Evolutionary conservation across 495 filamentous ascomycete genomes (phyloP).

Genomic region (Penicillium cinerascens): DNA sequence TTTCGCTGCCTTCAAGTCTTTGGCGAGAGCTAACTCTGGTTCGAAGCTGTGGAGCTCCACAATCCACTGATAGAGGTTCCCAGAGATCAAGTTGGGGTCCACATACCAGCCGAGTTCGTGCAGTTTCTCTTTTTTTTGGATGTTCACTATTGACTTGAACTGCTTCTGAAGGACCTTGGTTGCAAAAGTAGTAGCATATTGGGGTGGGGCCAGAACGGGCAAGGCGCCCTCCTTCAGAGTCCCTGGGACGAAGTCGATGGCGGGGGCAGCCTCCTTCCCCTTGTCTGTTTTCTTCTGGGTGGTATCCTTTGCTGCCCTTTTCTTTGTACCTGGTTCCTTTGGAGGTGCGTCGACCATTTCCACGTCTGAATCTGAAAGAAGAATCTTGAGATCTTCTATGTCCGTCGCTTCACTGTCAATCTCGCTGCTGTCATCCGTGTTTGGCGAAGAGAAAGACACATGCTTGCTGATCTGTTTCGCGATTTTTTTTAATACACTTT

Average conservation of each 20-base stretch:
- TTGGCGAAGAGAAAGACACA: background rate
- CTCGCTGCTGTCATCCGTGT: constrained; percentile 8
- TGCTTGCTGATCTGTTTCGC: background rate
- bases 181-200: constrained; percentile 63
- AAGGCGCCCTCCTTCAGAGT: constrained; percentile 54
- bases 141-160: constrained; percentile 55
- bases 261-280: background rate
- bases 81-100: constrained; percentile 47
- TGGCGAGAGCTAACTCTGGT: constrained; percentile 59
- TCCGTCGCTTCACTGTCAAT: constrained; percentile 19
- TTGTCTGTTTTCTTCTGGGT: too few species aligned
- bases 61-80: constrained; percentile 90
- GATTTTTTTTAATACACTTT: too few species aligned
- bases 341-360: background rate
- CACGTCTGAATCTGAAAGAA: constrained; percentile 17
- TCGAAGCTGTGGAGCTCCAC: constrained; percentile 88
- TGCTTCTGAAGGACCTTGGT: constrained; percentile 62
- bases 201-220: constrained; percentile 57
- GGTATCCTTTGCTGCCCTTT: too few species aligned
- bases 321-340: background rate
- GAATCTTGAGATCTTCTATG: constrained; percentile 20
- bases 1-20: constrained; percentile 63
- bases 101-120: constrained; percentile 86
- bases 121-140: constrained; percentile 59
- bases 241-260: constrained; percentile 66